phyloP scores from a whole-genome alignment of 78 protist species.

The Chrysochromulina parva region DNA sequence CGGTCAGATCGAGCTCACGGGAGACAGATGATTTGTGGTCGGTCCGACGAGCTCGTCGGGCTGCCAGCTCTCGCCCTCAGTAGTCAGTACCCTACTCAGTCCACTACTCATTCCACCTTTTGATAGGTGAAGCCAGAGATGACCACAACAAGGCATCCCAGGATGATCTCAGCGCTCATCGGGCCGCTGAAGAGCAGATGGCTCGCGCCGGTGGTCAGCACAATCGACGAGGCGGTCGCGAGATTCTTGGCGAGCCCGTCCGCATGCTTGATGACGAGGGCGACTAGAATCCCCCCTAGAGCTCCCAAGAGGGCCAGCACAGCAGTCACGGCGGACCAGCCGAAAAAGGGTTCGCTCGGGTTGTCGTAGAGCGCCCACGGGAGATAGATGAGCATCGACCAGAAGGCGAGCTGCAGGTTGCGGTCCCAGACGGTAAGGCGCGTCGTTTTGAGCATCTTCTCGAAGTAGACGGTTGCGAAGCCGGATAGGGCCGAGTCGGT shows the following conservation, averaged over 20 bases:
- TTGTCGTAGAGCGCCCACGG: background rate
- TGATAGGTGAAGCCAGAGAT: too few species aligned
- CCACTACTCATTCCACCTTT: too few species aligned
- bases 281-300: background rate
- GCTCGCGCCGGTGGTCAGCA: background rate
- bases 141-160: too few species aligned
- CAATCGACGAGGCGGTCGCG: background rate
- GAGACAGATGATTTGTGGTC: too few species aligned
- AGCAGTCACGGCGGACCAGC: background rate
- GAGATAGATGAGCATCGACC: background rate
- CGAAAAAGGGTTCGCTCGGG: background rate
- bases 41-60: too few species aligned
- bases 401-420: conserved; percentile 14
- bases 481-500: background rate
- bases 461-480: background rate
- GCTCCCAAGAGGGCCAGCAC: background rate
- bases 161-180: too few species aligned
- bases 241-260: background rate
- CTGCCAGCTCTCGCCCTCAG: too few species aligned
- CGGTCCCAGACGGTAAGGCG: background rate
- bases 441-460: background rate
- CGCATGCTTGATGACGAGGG: background rate
- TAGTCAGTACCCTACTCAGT: too few species aligned
- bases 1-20: too few species aligned
- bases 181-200: too few species aligned